Conservation (phyloP, 345 rosid species). For the Sonneratia alba region DNA sequence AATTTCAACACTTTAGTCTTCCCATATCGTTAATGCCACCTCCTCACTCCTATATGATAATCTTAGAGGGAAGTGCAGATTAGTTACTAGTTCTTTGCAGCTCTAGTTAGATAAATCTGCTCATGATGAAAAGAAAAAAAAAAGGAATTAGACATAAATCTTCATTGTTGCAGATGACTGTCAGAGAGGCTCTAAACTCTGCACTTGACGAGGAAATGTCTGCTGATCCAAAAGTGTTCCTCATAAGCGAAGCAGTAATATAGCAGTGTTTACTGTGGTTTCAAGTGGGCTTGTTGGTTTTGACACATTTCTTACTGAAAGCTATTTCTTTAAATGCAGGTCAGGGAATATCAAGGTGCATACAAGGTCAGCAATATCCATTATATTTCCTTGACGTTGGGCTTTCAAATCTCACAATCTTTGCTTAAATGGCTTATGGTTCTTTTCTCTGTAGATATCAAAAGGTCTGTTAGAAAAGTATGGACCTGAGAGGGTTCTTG, state of each 20-base stretch:
- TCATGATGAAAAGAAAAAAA: not conserved
- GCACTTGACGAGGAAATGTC: slow-evolving; percentile 99
- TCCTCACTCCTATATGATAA: not conserved
- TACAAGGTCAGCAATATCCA: slow-evolving; percentile 58
- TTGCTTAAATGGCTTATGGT: not conserved
- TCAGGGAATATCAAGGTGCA: slow-evolving; percentile 98
- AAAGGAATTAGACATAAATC: not conserved
- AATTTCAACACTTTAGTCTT: not conserved
- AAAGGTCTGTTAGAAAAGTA: slow-evolving; percentile 90
- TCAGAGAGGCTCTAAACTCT: slow-evolving; percentile 82
- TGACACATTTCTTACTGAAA: slow-evolving; percentile 7
- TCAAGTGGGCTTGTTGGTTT: not conserved
- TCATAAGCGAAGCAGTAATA: slow-evolving; percentile 94
- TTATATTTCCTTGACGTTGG: not conserved
- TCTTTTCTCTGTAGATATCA: slow-evolving; percentile 36
- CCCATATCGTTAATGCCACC: not conserved
- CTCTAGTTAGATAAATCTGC: not conserved
- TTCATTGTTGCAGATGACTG: slow-evolving; percentile 53
- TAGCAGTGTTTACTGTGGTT: not conserved
- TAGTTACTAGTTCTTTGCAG: not conserved
- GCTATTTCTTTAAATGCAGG: slow-evolving; percentile 37
- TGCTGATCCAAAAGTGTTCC: slow-evolving; percentile 88
- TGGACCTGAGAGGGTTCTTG: slow-evolving; percentile 94
- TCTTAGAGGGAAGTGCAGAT: not conserved
- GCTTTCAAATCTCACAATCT: too few relatives aligned